Percentiles rank a stretch among this genome's conserved stretches.
phyloP scores from a whole-genome alignment of 208 protist species.

The Crithidia expoeki region DNA sequence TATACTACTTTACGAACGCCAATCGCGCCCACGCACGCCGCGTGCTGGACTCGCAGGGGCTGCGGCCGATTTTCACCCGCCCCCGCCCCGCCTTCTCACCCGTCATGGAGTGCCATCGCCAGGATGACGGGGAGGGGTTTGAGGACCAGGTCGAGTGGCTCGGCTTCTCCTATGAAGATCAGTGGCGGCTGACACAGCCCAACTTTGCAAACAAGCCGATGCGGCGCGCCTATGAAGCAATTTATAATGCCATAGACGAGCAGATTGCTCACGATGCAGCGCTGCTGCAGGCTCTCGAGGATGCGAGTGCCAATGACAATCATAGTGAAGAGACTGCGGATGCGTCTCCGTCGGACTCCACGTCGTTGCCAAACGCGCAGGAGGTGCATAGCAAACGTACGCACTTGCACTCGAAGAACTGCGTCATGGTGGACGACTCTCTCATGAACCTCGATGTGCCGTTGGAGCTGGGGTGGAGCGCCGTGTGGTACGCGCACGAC shows the following conservation, averaged over 20 bases:
- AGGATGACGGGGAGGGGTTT: conserved; percentile 32
- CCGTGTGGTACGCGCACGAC: conserved; percentile 72
- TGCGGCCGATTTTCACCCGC: conserved; percentile 52
- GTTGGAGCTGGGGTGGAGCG: conserved; percentile 65
- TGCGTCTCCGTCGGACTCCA: not conserved
- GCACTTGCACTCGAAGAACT: conserved; percentile 30
- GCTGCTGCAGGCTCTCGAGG: conserved; percentile 2
- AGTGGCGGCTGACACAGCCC: conserved; percentile 71
- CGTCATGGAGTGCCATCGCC: conserved; percentile 36
- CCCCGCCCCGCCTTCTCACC: conserved; percentile 24
- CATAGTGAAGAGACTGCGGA: not conserved
- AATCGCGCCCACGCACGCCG: conserved; percentile 53
- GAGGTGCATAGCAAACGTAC: conserved; percentile 34
- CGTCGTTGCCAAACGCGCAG: conserved; percentile 4
- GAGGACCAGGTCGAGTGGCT: conserved; percentile 48
- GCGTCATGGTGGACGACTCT: conserved; percentile 84
- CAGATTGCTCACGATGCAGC: conserved; percentile 31
- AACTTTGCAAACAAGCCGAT: conserved; percentile 76
- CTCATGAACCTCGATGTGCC: conserved; percentile 75
- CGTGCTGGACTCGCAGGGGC: conserved; percentile 50
- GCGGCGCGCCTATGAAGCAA: conserved; percentile 54
- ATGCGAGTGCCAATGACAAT: not conserved
- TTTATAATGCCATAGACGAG: conserved; percentile 49
- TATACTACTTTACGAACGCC: conserved; percentile 84
- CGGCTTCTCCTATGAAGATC: conserved; percentile 78